A percentile compares a stretch with the other conserved stretches of the same genome.
Evolutionary conservation across 2,329 filamentous ascomycete genomes (phyloP).

Genomic region (Aurifilum marmelostoma): DNA sequence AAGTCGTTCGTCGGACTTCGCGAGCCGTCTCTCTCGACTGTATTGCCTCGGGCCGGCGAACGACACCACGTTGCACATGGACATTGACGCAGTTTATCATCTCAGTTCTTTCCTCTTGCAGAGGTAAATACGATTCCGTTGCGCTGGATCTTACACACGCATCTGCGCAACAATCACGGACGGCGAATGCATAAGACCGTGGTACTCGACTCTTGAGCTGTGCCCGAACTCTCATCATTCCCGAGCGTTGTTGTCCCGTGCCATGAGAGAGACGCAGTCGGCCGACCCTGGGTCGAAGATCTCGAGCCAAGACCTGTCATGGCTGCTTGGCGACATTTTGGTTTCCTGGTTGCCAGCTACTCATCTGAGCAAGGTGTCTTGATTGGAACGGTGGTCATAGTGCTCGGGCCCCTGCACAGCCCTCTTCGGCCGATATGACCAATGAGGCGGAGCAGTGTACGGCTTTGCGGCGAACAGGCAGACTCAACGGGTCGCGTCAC

Average conservation of each 20-base stretch:
- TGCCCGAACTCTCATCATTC: background rate
- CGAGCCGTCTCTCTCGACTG: background rate
- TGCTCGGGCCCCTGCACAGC: background rate
- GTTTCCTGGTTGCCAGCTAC: background rate
- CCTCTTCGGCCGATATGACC: background rate
- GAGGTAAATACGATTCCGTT: background rate
- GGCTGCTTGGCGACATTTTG: background rate
- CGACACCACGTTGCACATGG: background rate
- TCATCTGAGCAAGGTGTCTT: background rate
- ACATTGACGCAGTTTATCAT: background rate
- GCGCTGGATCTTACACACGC: background rate
- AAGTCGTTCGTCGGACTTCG: background rate
- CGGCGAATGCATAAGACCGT: background rate
- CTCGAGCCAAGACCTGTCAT: conserved; percentile 7
- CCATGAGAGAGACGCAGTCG: background rate
- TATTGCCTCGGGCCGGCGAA: background rate
- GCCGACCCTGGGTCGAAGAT: background rate
- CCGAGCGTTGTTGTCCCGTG: background rate
- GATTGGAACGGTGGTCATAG: background rate
- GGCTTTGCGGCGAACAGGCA: background rate
- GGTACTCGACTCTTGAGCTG: background rate
- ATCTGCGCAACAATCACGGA: background rate
- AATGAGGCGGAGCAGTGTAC: background rate
- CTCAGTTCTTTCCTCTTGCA: background rate
- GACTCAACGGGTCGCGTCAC: background rate